These are phyloP conservation scores for Filosporella fistucella DNA, from an alignment of 495 filamentous ascomycete species.

Conservation along the genomic window DNA sequence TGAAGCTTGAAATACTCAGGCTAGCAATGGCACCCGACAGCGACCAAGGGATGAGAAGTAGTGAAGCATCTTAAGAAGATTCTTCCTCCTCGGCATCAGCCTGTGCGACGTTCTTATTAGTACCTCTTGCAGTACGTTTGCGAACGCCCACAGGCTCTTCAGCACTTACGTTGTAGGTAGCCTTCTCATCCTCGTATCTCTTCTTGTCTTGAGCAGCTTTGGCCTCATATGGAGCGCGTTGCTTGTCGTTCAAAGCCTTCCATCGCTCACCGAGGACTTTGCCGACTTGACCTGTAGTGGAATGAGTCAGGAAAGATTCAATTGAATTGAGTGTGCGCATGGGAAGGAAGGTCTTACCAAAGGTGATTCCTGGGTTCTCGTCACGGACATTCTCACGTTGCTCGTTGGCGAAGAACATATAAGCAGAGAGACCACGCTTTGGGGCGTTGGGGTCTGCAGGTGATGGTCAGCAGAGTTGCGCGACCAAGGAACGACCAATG, in stretches of 20 bases:
- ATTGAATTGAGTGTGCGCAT: neutral
- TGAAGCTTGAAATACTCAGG: constrained; percentile 24
- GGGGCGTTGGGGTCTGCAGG: constrained; percentile 89
- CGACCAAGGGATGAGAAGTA: constrained; percentile 9
- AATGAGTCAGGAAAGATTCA: constrained; percentile 3
- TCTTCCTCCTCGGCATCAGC: constrained; percentile 46
- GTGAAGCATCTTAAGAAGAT: constrained; percentile 22
- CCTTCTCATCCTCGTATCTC: constrained; percentile 97
- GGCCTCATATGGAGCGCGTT: constrained; percentile 87
- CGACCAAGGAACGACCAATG: neutral
- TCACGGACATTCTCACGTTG: constrained; percentile 96
- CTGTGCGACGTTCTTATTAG: constrained; percentile 28
- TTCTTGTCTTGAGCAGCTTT: constrained; percentile 97
- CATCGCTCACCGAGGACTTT: constrained; percentile 96
- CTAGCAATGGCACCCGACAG: constrained; percentile 22
- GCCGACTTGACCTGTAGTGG: constrained; percentile 77
- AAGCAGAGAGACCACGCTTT: constrained; percentile 98
- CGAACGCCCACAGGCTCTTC: constrained; percentile 10
- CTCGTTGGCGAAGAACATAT: constrained; percentile 99
- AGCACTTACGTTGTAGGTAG: constrained; percentile 73
- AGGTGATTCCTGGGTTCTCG: constrained; percentile 96
- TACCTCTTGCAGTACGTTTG: constrained; percentile 12
- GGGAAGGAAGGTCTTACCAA: constrained; percentile 56
- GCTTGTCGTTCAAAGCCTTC: constrained; percentile 89
- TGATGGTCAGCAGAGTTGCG: constrained; percentile 13